A percentile compares a stretch with the other conserved stretches of the same genome.
Conservation (phyloP, 2,329 filamentous ascomycete genomes). For the Trichoderma pleuroti region DNA sequence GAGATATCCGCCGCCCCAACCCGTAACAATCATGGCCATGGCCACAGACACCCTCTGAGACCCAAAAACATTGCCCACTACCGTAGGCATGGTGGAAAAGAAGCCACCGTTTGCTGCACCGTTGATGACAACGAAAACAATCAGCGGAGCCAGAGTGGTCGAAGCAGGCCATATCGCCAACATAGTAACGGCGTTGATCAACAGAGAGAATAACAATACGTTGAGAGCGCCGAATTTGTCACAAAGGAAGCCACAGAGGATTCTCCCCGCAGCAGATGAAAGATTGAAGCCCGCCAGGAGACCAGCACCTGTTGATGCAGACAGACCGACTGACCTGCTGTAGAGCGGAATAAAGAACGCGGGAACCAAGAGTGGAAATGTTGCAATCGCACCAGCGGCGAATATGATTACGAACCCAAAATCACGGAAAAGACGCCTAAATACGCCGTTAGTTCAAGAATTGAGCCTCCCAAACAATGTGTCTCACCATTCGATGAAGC, state of each 20-base stretch:
- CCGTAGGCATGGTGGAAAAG: constrained; percentile 59
- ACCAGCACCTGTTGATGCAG: constrained; percentile 47
- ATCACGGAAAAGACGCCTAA: constrained; percentile 46
- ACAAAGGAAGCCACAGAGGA: constrained; percentile 49
- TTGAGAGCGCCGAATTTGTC: constrained; percentile 53
- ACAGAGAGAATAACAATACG: constrained; percentile 45
- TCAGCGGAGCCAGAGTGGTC: constrained; percentile 47
- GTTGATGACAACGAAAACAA: constrained; percentile 55
- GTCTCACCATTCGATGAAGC: constrained; percentile 29
- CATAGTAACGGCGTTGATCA: constrained; percentile 53
- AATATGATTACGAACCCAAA: constrained; percentile 50
- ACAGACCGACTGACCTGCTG: constrained; percentile 48
- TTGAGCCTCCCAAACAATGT: too few species aligned
- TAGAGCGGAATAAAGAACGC: constrained; percentile 58
- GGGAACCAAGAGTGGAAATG: constrained; percentile 56
- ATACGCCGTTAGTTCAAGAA: neutral
- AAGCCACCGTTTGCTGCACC: constrained; percentile 58
- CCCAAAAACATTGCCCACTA: constrained; percentile 55
- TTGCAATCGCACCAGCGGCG: constrained; percentile 48
- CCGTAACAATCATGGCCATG: constrained; percentile 58
- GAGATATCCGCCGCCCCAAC: constrained; percentile 58
- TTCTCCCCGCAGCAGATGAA: constrained; percentile 52
- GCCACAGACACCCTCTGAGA: constrained; percentile 50
- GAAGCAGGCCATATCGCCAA: constrained; percentile 57
- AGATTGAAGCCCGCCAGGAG: constrained; percentile 59